phyloP scores from a whole-genome alignment of 2,329 filamentous ascomycete species.

The Sporothrix humicola region DNA sequence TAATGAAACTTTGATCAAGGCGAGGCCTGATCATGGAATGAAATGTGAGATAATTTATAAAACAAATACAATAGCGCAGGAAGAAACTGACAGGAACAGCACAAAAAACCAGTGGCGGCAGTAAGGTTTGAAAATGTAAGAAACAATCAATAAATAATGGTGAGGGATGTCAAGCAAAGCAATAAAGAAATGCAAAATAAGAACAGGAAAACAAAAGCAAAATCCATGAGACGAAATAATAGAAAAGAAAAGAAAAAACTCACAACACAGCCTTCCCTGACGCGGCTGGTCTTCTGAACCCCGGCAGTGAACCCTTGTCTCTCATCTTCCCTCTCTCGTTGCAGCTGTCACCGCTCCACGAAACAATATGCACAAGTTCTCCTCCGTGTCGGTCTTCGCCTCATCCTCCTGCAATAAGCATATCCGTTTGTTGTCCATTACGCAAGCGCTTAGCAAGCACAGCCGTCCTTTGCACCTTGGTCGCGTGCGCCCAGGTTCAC shows the following conservation, averaged over 20 bases:
- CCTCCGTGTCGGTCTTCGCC: slow-evolving; percentile 2
- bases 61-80: neutral
- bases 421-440: neutral
- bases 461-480: slow-evolving; percentile 83
- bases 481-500: slow-evolving; percentile 81
- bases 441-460: slow-evolving; percentile 70
- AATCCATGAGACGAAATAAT: neutral
- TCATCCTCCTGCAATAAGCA: neutral
- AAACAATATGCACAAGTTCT: slow-evolving; percentile 7
- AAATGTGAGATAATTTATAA: neutral
- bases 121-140: neutral
- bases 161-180: slow-evolving; percentile 18
- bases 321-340: neutral
- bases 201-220: neutral
- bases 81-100: neutral
- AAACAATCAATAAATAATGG: neutral
- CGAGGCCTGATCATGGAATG: neutral
- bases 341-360: neutral
- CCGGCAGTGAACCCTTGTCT: slow-evolving; percentile 22
- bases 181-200: slow-evolving; percentile 17
- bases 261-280: neutral
- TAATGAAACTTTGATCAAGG: no score
- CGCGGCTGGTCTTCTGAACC: neutral
- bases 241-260: neutral
- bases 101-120: neutral